A percentile compares a stretch with the other conserved stretches of the same genome.
phyloP scores from a whole-genome alignment of 2,329 filamentous ascomycete genomes.

The Laburnicola sp. region DNA sequence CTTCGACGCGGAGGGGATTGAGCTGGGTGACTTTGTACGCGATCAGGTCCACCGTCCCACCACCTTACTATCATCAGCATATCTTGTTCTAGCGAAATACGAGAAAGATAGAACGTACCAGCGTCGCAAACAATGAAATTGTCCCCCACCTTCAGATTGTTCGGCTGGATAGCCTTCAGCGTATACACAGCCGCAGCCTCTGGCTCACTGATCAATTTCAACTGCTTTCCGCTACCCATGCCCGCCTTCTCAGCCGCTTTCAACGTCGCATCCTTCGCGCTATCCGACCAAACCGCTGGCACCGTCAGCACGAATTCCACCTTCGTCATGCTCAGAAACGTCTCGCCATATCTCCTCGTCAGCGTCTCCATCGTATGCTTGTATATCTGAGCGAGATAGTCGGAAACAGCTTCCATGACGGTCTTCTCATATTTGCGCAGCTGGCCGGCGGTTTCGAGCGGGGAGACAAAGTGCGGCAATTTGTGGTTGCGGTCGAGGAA shows the following conservation, averaged over 20 bases:
- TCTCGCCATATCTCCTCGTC: conserved; percentile 72
- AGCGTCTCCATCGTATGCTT: conserved; percentile 78
- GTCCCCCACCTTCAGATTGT: conserved; percentile 68
- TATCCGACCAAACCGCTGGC: conserved; percentile 82
- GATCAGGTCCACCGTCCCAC: conserved; percentile 72
- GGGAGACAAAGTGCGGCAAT: conserved; percentile 77
- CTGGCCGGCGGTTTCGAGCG: conserved; percentile 74
- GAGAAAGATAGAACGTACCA: conserved; percentile 27
- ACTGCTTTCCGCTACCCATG: conserved; percentile 69
- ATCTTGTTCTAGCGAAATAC: background rate
- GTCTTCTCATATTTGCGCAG: conserved; percentile 75
- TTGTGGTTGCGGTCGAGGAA: conserved; percentile 81
- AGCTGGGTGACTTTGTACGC: conserved; percentile 79
- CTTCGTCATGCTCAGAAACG: conserved; percentile 74
- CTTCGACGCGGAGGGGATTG: conserved; percentile 71
- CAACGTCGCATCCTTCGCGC: conserved; percentile 80
- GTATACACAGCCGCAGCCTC: conserved; percentile 81
- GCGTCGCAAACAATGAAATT: conserved; percentile 63
- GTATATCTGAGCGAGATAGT: conserved; percentile 77
- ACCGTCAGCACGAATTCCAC: conserved; percentile 76
- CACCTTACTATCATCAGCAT: conserved; percentile 40
- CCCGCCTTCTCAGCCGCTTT: conserved; percentile 77
- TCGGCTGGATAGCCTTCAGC: conserved; percentile 76
- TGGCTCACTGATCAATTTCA: conserved; percentile 78
- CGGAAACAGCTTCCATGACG: conserved; percentile 76